Percentiles rank a stretch among this genome's conserved stretches.
Conservation (phyloP, 805 yeast species). For the Candida xiaguanensis region DNA sequence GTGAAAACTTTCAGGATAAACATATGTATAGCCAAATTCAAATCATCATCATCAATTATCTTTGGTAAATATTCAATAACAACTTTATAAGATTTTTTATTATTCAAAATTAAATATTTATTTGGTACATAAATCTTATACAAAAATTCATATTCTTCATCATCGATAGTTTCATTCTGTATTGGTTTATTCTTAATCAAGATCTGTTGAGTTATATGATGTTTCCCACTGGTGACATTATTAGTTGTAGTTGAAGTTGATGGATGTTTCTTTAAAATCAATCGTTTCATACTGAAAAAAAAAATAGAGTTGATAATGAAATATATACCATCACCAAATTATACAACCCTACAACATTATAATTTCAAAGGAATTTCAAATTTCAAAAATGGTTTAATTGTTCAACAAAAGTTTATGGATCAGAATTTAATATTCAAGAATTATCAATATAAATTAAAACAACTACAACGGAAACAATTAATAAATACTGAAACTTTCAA, state of each 20-base stretch:
- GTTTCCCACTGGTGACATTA: conserved; percentile 1
- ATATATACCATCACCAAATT: neutral
- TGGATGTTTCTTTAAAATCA: conserved; percentile 1
- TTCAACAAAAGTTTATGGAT: conserved; percentile 55
- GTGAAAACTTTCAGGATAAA: conserved; percentile 29
- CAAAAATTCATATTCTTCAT: conserved; percentile 31
- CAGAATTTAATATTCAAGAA: conserved; percentile 57
- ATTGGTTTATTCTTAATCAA: neutral
- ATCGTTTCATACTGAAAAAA: neutral
- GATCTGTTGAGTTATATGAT: conserved; percentile 2
- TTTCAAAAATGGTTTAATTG: conserved; percentile 45
- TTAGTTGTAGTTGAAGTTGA: neutral
- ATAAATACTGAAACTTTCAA: conserved; percentile 39
- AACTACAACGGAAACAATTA: conserved; percentile 35
- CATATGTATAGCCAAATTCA: conserved; percentile 35
- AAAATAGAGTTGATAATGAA: neutral
- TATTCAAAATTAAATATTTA: conserved; percentile 27
- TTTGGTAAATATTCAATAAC: conserved; percentile 26
- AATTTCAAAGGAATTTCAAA: conserved; percentile 41
- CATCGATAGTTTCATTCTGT: conserved; percentile 15
- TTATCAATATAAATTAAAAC: conserved; percentile 45
- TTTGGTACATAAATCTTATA: conserved; percentile 33
- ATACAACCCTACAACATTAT: conserved; percentile 20
- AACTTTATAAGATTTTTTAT: conserved; percentile 22
- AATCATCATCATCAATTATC: conserved; percentile 16